These are phyloP conservation scores for Posidonia oceanica DNA, from an alignment of 116 monocot genomes.

Conservation along the genomic window DNA sequence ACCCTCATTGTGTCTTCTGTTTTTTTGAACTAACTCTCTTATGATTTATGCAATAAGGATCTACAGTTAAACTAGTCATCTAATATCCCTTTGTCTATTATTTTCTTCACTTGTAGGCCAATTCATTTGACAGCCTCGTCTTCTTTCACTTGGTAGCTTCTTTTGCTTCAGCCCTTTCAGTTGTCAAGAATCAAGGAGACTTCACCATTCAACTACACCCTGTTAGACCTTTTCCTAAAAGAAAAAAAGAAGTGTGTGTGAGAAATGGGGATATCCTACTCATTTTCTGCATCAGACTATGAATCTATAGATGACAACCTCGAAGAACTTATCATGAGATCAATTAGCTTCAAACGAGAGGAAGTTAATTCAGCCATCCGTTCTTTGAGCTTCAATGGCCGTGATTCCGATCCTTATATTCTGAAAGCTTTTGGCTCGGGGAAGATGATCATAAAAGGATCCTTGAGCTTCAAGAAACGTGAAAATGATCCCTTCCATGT, in stretches of 20 bases:
- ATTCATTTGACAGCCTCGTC: neutral
- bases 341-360: slow-evolving; percentile 25
- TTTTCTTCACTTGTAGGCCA: too few species aligned
- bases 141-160: neutral
- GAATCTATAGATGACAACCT: slow-evolving; percentile 28
- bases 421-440: slow-evolving; percentile 38
- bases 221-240: too few species aligned
- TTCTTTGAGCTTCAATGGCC: slow-evolving; percentile 39
- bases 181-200: neutral
- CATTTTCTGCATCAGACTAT: slow-evolving; percentile 25
- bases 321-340: slow-evolving; percentile 29
- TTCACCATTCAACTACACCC: neutral
- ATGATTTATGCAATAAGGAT: too few species aligned
- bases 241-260: too few species aligned
- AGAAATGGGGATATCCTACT: slow-evolving; percentile 33
- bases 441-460: slow-evolving; percentile 46
- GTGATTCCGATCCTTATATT: slow-evolving; percentile 22
- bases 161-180: neutral
- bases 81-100: too few species aligned
- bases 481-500: slow-evolving; percentile 19
- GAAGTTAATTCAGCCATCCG: slow-evolving; percentile 15
- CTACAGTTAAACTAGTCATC: too few species aligned
- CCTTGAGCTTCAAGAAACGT: slow-evolving; percentile 46
- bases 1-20: too few species aligned
- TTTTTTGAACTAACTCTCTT: too few species aligned